Evolutionary conservation across 768 basidiomycete genomes (phyloP).

Genomic region (Boletus fagicola): DNA sequence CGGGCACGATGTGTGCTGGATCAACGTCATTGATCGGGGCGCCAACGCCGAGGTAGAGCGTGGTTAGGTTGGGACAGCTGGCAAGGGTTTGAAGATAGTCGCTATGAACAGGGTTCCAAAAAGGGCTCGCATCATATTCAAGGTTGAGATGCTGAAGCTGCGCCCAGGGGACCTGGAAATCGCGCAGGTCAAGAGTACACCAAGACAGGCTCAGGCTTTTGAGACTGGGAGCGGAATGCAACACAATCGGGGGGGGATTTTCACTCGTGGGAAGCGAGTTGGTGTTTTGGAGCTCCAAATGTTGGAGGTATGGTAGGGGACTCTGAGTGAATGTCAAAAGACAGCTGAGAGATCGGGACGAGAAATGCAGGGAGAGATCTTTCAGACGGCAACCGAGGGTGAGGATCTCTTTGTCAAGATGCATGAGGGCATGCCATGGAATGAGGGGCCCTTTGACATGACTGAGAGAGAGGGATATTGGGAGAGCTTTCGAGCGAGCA

Average conservation of each 20-base stretch:
- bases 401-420: conserved; percentile 31
- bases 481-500: conserved; percentile 31
- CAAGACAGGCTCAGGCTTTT: conserved; percentile 29
- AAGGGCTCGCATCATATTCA: conserved; percentile 28
- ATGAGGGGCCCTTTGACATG: conserved; percentile 24
- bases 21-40: conserved; percentile 18
- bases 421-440: conserved; percentile 28
- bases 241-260: conserved; percentile 22
- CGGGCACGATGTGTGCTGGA: conserved; percentile 11
- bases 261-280: conserved; percentile 27
- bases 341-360: conserved; percentile 24
- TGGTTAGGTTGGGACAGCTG: conserved; percentile 26
- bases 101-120: conserved; percentile 31
- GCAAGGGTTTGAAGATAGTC: conserved; percentile 28
- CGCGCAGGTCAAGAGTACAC: conserved; percentile 27
- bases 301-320: conserved; percentile 23
- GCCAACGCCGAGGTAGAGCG: conserved; percentile 30
- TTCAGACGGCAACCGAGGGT: conserved; percentile 23
- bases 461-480: conserved; percentile 24
- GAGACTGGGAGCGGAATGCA: conserved; percentile 29
- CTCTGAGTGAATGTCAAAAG: conserved; percentile 30
- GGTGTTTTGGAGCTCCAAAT: conserved; percentile 28
- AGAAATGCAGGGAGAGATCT: conserved; percentile 21
- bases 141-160: conserved; percentile 30
- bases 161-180: conserved; percentile 29